phyloP scores from a whole-genome alignment of 352 stramenopile species.

The Globisporangium acanthophoron region DNA sequence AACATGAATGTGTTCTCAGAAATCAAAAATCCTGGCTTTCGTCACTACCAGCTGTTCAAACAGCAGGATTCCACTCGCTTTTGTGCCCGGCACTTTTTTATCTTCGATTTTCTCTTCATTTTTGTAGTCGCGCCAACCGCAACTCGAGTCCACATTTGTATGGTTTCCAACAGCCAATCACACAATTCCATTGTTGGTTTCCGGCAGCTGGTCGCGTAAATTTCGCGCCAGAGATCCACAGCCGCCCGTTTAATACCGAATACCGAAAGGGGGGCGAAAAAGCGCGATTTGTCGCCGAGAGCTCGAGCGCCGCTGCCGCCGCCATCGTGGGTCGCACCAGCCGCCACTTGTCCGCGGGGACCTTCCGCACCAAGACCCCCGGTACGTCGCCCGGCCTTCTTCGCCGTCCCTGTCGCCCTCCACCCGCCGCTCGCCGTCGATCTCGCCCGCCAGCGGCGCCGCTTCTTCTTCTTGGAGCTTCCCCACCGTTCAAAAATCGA shows the following conservation, averaged over 20 bases:
- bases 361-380: neutral
- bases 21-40: too few relatives aligned
- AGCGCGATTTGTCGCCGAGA: neutral
- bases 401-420: neutral
- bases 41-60: neutral
- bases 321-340: neutral
- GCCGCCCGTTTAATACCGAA: neutral
- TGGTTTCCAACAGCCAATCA: neutral
- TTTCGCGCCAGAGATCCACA: neutral
- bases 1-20: too few relatives aligned
- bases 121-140: neutral
- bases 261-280: neutral
- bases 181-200: neutral
- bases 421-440: constrained; percentile 31
- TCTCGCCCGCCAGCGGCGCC: too few relatives aligned
- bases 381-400: neutral
- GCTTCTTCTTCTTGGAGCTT: too few relatives aligned
- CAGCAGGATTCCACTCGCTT: neutral
- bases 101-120: neutral
- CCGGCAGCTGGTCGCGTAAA: neutral
- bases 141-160: neutral
- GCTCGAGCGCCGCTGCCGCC: too few relatives aligned
- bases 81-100: neutral
- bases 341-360: neutral
- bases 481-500: constrained; percentile 2